Evolutionary conservation across 208 protist species (phyloP), one percentile per base, ranked within the genome.

Genomic region (Leishmania mexicana): DNA sequence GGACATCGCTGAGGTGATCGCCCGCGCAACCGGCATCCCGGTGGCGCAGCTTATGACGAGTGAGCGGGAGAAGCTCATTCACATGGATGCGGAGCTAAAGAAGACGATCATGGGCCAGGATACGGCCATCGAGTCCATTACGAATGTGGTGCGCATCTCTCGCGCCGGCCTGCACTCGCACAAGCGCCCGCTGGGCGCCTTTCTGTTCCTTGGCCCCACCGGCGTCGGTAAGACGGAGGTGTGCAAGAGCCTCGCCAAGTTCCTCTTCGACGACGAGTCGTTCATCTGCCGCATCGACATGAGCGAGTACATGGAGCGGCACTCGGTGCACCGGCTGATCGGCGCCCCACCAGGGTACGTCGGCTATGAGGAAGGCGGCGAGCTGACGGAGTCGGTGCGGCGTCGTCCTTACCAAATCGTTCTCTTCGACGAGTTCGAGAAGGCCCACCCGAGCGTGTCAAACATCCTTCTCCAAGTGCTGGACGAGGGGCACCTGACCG

Each of bases 401-500:
- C 94, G 98, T 11, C 94, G 98, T n/a, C 98, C 98, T 2, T 99
- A 99, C 86, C 90, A 93, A 76, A 98, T 99, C 35, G 93, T 99
- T 7, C 90, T 99, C 10, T 99, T 99, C 77, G 99, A 99, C 85
- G 99, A 99, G 88, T 92, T 99, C 58, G 99, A 99, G 90, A 99
- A 99, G 94, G 99, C 99, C 6, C 99, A 99, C 87, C 93, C 88
- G 71, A 91, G 90, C 76, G 95, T 99, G 24, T 95, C 94, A 71
- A 99, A 99, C 85, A 92, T 99, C 47, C 91, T 99, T 0, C 89
- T 99, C 17, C 99, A 99, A 87, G 93, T 99, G 21, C 91, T 99
- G 2, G 99, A 99, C 85, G 99, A 99, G 73, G 99, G 98, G 10
- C 92, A 98, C 79, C 89, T 99, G 7, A 99, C 99, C 24, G 99